Evolutionary conservation across 164 flowering plant species (phyloP).

Genomic region (Platanus orientalis): DNA sequence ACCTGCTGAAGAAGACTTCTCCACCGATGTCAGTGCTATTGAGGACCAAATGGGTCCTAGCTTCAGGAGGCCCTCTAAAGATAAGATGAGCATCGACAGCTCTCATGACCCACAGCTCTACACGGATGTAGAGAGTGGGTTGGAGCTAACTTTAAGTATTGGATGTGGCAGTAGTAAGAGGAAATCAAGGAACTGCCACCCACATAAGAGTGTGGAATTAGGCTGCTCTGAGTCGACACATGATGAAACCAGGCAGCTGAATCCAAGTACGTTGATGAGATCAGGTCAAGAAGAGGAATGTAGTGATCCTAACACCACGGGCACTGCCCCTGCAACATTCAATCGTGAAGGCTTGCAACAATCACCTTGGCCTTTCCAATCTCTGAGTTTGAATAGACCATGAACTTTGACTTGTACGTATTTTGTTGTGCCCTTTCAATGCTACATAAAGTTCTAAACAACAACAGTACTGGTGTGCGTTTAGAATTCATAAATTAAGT

Average conservation of each 20-base stretch:
- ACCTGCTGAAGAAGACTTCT: constrained; percentile 28
- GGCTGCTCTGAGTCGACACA: constrained; percentile 10
- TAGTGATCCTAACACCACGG: constrained; percentile 23
- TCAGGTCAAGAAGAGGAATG: constrained; percentile 31
- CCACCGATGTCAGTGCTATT: constrained; percentile 11
- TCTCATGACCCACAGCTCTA: constrained; percentile 1
- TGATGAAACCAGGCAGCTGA: constrained; percentile 17
- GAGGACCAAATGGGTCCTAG: constrained; percentile 20
- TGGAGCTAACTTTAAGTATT: constrained; percentile 63
- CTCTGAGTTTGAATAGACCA: constrained; percentile 41
- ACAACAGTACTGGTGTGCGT: no score
- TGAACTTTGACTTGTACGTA: constrained; percentile 16
- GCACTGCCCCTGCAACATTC: constrained; percentile 26
- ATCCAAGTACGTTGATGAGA: constrained; percentile 20
- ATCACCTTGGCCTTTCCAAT: constrained; percentile 58
- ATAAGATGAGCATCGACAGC: constrained; percentile 9
- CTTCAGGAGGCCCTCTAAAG: constrained; percentile 9
- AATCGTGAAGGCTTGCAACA: constrained; percentile 36
- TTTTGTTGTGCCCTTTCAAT: constrained; percentile 5
- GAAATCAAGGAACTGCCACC: constrained; percentile 12
- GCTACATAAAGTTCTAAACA: constrained; percentile 6
- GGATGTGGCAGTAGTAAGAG: constrained; percentile 36
- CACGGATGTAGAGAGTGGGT: constrained; percentile 30
- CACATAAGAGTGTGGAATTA: constrained; percentile 3
- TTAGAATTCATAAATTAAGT: no score